Base-by-base conservation (phyloP, 805 yeast genomes). In the Candida caryicola region DNA sequence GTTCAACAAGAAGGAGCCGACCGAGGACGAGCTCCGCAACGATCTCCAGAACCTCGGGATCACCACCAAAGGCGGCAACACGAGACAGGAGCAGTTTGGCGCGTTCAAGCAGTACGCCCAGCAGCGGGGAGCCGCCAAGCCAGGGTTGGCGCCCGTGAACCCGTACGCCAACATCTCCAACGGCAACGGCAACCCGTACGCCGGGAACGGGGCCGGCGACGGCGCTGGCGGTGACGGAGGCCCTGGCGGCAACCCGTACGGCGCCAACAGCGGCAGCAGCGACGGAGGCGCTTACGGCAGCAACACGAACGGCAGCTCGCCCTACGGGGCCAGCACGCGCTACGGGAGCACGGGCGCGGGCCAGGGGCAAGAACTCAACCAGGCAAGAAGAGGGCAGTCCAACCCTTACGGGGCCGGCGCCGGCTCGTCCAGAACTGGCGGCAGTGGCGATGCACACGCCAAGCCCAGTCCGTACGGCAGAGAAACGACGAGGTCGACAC, bases 31-130 rank as follows among this genome's bases (percentile, higher is more conserved):
- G 54, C 53, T 73, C 41, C 52, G 63, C 33, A 66, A 66, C 33
- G 62, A 59, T 26, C 57, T 76, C 41, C 62, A 58, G 41, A 52
- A 52, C 16, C 51, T 59, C 17, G 78, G 78, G 6, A 63, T 76
- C 26, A 48, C 74, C 9, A 67, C 74, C 18, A 68, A 39, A 40
- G n/a, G 43, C 23, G 31, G 46, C 43, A 15, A 60, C 59, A 17
- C 34, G 34, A 31, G 77, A 31, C 62, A 66, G 40, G 72, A 71
- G 44, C 74, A 74, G 58, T 76, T 76, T 47, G 71, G 74, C 12
- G 79, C 77, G 15, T 76, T 72, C 55, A 60, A 59, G 36, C 62
- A 60, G 34, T 69, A 74, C 49, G 81, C 81, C 23, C 69, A 66
- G 41, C 71, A 72, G 40, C 51, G 71, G 23, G 63, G 54, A 31